Conservation (phyloP, 2,329 filamentous ascomycete genomes). For the Fusarium tjaetaba region DNA sequence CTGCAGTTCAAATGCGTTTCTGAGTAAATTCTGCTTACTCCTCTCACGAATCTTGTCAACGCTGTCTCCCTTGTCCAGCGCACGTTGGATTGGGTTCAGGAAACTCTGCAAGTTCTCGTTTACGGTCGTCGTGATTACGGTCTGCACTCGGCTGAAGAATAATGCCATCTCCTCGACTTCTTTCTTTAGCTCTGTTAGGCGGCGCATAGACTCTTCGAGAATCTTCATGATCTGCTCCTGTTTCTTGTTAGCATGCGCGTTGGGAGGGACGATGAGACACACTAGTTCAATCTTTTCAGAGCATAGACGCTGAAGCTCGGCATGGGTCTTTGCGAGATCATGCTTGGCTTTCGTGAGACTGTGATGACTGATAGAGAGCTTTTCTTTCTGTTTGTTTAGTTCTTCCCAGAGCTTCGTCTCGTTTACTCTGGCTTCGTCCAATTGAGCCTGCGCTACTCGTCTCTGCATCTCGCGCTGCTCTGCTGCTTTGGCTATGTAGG, state of each 20-base stretch:
- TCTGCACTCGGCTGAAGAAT: not conserved
- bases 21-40: not conserved
- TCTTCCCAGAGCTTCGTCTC: not conserved
- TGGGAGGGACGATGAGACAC: not conserved
- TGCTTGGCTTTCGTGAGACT: not conserved
- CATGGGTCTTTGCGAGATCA: not conserved
- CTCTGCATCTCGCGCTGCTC: not conserved
- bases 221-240: not conserved
- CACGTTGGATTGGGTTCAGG: not conserved
- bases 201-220: not conserved
- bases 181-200: not conserved
- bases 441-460: not conserved
- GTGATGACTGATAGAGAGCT: not conserved
- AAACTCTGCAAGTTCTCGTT: not conserved
- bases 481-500: not conserved
- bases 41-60: not conserved
- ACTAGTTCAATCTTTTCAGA: not conserved
- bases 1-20: not conserved
- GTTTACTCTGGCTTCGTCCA: not conserved
- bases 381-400: not conserved
- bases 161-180: not conserved
- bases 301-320: not conserved
- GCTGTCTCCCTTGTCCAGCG: not conserved
- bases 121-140: not conserved
- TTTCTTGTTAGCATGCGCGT: not conserved